Conservation (phyloP, 2,329 filamentous ascomycete genomes). For the Neofusicoccum laricinum region DNA sequence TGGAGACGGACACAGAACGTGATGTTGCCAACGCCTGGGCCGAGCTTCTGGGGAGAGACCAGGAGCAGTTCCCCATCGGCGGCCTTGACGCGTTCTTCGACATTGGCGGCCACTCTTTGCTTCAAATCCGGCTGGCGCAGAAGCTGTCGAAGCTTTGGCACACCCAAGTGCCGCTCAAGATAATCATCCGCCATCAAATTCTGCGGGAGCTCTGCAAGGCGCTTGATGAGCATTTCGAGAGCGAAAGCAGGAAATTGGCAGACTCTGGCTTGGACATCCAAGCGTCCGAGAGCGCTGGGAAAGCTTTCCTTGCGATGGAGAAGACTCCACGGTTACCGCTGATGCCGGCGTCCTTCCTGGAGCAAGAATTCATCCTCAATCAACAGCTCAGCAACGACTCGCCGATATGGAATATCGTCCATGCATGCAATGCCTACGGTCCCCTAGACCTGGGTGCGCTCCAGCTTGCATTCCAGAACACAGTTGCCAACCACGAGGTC, state of each 20-base stretch:
- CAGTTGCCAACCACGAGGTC: not conserved
- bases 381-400: not conserved
- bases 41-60: not conserved
- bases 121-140: slow-evolving; percentile 16
- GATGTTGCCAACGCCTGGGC: slow-evolving; percentile 9
- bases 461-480: not conserved
- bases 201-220: slow-evolving; percentile 2
- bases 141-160: slow-evolving; percentile 9
- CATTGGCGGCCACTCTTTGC: slow-evolving; percentile 16
- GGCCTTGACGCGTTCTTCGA: slow-evolving; percentile 14
- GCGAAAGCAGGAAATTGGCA: no score
- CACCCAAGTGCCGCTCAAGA: slow-evolving; percentile 7
- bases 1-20: not conserved
- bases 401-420: not conserved
- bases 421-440: not conserved
- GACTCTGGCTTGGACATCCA: not conserved
- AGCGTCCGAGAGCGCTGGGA: not conserved
- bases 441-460: not conserved
- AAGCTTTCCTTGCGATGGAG: not conserved
- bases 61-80: not conserved
- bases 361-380: not conserved
- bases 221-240: not conserved
- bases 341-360: not conserved
- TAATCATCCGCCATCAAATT: slow-evolving; percentile 7
- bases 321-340: not conserved